A percentile compares a stretch with the other conserved stretches of the same genome.
These are phyloP conservation scores for Ogataea thermomethanolica DNA, from an alignment of 805 yeast species.

Conservation along the genomic window DNA sequence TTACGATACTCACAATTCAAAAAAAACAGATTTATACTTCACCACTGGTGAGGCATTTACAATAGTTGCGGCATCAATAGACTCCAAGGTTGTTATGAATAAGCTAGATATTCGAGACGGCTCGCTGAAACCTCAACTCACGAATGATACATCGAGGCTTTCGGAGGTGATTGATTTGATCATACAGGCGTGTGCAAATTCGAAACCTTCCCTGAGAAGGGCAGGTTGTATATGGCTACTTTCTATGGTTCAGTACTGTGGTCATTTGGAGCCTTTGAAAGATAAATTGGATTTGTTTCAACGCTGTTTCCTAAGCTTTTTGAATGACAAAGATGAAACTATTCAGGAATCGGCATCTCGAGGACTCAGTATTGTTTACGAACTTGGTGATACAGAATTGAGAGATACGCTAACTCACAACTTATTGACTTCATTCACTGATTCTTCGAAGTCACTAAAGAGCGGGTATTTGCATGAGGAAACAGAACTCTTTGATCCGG, in stretches of 20 bases:
- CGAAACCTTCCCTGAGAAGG: slow-evolving; percentile 72
- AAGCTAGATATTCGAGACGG: slow-evolving; percentile 51
- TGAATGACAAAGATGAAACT: slow-evolving; percentile 78
- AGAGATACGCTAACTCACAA: slow-evolving; percentile 72
- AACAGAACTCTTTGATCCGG: slow-evolving; percentile 82
- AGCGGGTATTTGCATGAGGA: slow-evolving; percentile 74
- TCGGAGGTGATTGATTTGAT: slow-evolving; percentile 43
- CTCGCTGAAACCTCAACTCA: slow-evolving; percentile 10
- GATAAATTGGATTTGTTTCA: slow-evolving; percentile 60
- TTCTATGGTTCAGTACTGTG: slow-evolving; percentile 73
- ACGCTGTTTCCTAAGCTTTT: slow-evolving; percentile 67
- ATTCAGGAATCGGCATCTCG: slow-evolving; percentile 92
- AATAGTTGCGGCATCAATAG: slow-evolving; percentile 72
- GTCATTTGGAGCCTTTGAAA: slow-evolving; percentile 40
- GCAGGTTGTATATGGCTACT: slow-evolving; percentile 85
- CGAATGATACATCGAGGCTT: slow-evolving; percentile 10
- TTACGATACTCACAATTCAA: slow-evolving; percentile 58
- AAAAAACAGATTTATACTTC: slow-evolving; percentile 72
- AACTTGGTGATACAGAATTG: slow-evolving; percentile 62
- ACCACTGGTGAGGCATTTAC: slow-evolving; percentile 82
- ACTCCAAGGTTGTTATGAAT: slow-evolving; percentile 50
- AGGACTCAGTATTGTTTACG: slow-evolving; percentile 80
- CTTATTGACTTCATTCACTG: slow-evolving; percentile 74
- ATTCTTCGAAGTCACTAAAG: slow-evolving; percentile 48
- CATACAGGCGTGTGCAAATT: slow-evolving; percentile 49